phyloP scores from a whole-genome alignment of 495 filamentous ascomycete species.

The Chaetomidium leptoderma region DNA sequence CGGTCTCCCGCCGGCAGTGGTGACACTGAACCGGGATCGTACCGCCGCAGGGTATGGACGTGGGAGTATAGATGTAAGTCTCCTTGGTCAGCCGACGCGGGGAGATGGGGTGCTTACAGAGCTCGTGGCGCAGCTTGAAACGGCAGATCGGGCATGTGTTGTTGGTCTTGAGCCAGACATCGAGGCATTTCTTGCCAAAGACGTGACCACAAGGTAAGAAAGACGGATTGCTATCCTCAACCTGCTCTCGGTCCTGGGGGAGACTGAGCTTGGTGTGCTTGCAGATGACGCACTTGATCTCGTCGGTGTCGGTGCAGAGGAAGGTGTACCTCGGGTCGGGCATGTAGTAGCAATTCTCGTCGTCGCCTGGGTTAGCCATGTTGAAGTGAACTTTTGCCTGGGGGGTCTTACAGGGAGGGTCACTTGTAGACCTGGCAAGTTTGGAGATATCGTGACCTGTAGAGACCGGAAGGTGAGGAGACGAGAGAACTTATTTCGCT shows the following conservation, averaged over 20 bases:
- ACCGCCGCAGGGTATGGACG: slow-evolving; percentile 10
- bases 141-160: slow-evolving; percentile 20
- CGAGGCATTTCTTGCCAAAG: slow-evolving; percentile 14
- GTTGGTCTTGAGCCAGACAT: neutral
- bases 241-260: neutral
- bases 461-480: too few species aligned
- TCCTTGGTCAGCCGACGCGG: neutral
- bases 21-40: neutral
- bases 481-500: too few species aligned
- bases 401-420: too few species aligned
- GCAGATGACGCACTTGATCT: slow-evolving; percentile 17
- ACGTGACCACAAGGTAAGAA: slow-evolving; percentile 26
- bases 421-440: too few species aligned
- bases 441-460: too few species aligned
- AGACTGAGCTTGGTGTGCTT: neutral
- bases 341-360: slow-evolving; percentile 7
- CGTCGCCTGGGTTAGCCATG: too few species aligned
- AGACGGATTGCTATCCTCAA: neutral
- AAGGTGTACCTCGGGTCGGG: slow-evolving; percentile 16
- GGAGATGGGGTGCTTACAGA: slow-evolving; percentile 9
- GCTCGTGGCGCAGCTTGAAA: slow-evolving; percentile 2
- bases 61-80: neutral
- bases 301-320: neutral
- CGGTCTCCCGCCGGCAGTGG: neutral
- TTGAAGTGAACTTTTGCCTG: too few species aligned